Evolutionary conservation across 352 stramenopile genomes (phyloP), one percentile per base, ranked within the genome.

Genomic region (Stephanocyclus meneghinianus): DNA sequence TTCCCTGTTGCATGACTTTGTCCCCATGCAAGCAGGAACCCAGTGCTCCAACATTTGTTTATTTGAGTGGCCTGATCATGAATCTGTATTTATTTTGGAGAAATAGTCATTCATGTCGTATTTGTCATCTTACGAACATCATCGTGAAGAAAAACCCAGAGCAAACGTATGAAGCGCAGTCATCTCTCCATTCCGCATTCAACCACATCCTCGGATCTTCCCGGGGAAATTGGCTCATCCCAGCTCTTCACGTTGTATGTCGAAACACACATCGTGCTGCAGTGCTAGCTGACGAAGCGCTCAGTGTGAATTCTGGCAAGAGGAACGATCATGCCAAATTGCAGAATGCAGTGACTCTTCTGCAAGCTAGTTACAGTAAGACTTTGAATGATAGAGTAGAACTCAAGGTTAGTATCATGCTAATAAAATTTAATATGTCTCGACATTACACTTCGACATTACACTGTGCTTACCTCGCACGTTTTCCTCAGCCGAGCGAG

Each of bases 321-420:
- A 78, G 45, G 62, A 81, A 90, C 42, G 77, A 87, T 63, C 66
- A 91, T 59, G 75, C 80, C 9, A 87, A 86, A 44, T 65, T 92
- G 18, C 81, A 92, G 55, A 87, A 78, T 75, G 86, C 85, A 21
- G 86, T 91, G 11, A 88, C 81, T 9, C 59, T 91, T 15, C 51
- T 92, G 32, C 85, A 92, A 70, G 85, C 90, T 48, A 85, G 69
- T 67, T 92, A 88, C 51, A 88, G 78, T 73, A 90, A 87, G 66
- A 89, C 85, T 32, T 80, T 91, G 71, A 92, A 92, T 78, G 87
- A 92, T 81, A 83, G 87, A 35, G 85, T 81, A 21, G 85, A 91
- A 65, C 75, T 84, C 56, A 68, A 80, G 32, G 80, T 83, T 57
- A 56, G 70, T 72, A 30, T 59, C 42, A 11, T 2, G 7, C 8